Conservation (phyloP, 371 early-diverging fungal species). For the Capillidium rhysosporum region DNA sequence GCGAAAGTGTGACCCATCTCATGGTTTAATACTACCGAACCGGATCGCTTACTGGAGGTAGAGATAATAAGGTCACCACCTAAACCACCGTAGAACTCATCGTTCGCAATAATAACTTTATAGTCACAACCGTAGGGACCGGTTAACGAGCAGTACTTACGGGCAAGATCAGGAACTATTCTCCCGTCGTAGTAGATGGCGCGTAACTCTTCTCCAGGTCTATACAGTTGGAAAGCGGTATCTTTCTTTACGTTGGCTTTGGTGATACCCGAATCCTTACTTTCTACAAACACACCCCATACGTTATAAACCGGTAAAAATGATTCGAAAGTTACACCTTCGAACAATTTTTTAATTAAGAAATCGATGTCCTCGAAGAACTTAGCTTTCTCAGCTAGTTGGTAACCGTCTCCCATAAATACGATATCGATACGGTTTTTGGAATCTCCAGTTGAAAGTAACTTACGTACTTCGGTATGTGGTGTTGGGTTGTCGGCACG, state of each 20-base stretch:
- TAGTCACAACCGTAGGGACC: slow-evolving; percentile 33
- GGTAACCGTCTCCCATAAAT: slow-evolving; percentile 46
- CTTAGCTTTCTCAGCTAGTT: slow-evolving; percentile 16
- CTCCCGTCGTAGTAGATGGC: slow-evolving; percentile 23
- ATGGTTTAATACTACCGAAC: slow-evolving; percentile 33
- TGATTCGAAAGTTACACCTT: slow-evolving; percentile 21
- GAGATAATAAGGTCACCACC: slow-evolving; percentile 42
- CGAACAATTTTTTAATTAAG: slow-evolving; percentile 29
- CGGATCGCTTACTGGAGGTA: slow-evolving; percentile 24
- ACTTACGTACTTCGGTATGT: too few species aligned
- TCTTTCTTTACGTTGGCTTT: slow-evolving; percentile 17
- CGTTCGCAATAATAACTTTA: slow-evolving; percentile 32
- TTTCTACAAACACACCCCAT: slow-evolving; percentile 25
- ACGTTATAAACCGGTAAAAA: slow-evolving; percentile 30
- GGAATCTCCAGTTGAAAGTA: too few species aligned
- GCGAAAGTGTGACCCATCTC: slow-evolving; percentile 34
- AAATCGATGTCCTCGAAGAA: slow-evolving; percentile 30
- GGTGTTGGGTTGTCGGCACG: too few species aligned
- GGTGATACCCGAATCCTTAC: slow-evolving; percentile 27
- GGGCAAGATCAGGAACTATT: slow-evolving; percentile 19
- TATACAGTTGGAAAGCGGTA: slow-evolving; percentile 30
- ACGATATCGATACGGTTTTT: slow-evolving; percentile 30
- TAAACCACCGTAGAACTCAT: slow-evolving; percentile 33
- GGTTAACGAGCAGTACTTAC: slow-evolving; percentile 18
- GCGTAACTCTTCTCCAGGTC: slow-evolving; percentile 34